A percentile compares a stretch with the other conserved stretches of the same genome.
Evolutionary conservation across 345 rosid species (phyloP).

Genomic region (Erucastrum elatum): DNA sequence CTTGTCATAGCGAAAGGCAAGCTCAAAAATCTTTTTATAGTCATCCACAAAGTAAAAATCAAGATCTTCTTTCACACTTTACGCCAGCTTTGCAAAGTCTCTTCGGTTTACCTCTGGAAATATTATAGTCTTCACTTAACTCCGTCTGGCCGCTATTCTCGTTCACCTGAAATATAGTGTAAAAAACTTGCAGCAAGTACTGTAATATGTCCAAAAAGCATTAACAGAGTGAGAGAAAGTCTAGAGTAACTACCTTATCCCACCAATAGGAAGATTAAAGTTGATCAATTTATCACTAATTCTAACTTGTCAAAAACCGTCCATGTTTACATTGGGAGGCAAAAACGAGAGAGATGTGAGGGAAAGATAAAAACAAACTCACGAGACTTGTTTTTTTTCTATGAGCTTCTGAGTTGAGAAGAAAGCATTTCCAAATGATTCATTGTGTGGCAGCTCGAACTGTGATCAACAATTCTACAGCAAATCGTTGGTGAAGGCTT

Average conservation of each 20-base stretch:
- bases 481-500: background rate
- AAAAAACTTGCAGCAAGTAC: conserved; percentile 10
- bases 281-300: background rate
- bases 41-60: conserved; percentile 89
- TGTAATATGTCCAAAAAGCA: background rate
- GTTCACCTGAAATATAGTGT: conserved; percentile 60
- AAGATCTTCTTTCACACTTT: conserved; percentile 82
- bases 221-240: background rate
- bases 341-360: background rate
- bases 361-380: background rate
- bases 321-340: background rate
- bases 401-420: background rate
- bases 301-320: background rate
- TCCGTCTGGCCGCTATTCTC: conserved; percentile 91
- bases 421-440: background rate
- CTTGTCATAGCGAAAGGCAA: conserved; percentile 59
- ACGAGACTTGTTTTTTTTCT: background rate
- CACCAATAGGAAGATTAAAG: conserved; percentile 78
- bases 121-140: conserved; percentile 36
- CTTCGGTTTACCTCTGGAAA: conserved; percentile 90
- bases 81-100: conserved; percentile 85
- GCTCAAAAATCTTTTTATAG: conserved; percentile 57
- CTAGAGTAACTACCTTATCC: conserved; percentile 48
- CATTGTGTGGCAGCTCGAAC: background rate
- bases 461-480: background rate